A percentile compares a stretch with the other conserved stretches of the same genome.
Conservation (phyloP, 768 basidiomycete species). For the Phylloporus sp. region DNA sequence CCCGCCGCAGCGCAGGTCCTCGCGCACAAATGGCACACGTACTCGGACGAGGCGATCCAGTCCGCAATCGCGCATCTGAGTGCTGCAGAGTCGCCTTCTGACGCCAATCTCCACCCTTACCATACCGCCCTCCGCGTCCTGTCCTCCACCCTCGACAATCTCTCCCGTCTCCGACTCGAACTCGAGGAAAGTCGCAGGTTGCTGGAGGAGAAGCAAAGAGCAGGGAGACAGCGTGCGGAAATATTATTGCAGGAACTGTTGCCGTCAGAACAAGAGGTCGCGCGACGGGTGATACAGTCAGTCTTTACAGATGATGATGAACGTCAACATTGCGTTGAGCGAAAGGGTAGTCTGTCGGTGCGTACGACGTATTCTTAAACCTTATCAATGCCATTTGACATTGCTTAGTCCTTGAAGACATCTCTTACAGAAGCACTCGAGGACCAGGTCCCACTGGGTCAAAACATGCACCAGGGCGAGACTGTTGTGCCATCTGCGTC, state of each 20-base stretch:
- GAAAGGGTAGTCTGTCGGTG: slow-evolving; percentile 60
- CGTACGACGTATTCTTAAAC: slow-evolving; percentile 15
- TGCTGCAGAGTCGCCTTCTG: slow-evolving; percentile 43
- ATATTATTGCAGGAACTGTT: slow-evolving; percentile 54
- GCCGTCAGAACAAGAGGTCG: slow-evolving; percentile 62
- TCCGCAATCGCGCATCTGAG: slow-evolving; percentile 52
- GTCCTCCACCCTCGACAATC: slow-evolving; percentile 59
- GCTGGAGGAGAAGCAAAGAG: slow-evolving; percentile 58
- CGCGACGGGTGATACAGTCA: slow-evolving; percentile 61
- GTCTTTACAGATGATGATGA: slow-evolving; percentile 53
- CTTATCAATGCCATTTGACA: neutral
- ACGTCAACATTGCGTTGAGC: slow-evolving; percentile 44
- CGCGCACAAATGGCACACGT: slow-evolving; percentile 71
- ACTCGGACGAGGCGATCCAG: slow-evolving; percentile 72
- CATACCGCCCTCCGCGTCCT: slow-evolving; percentile 65
- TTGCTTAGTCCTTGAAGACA: slow-evolving; percentile 41
- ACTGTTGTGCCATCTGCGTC: slow-evolving; percentile 15
- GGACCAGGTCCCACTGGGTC: slow-evolving; percentile 45
- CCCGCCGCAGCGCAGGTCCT: slow-evolving; percentile 48
- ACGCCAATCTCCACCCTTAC: slow-evolving; percentile 52
- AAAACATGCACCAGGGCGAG: slow-evolving; percentile 22
- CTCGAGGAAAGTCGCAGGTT: slow-evolving; percentile 55
- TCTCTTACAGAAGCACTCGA: slow-evolving; percentile 44
- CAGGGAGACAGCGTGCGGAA: slow-evolving; percentile 49
- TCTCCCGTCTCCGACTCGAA: slow-evolving; percentile 55